Base-by-base conservation (phyloP, 78 protist genomes). In the Bigelowiella natans region DNA sequence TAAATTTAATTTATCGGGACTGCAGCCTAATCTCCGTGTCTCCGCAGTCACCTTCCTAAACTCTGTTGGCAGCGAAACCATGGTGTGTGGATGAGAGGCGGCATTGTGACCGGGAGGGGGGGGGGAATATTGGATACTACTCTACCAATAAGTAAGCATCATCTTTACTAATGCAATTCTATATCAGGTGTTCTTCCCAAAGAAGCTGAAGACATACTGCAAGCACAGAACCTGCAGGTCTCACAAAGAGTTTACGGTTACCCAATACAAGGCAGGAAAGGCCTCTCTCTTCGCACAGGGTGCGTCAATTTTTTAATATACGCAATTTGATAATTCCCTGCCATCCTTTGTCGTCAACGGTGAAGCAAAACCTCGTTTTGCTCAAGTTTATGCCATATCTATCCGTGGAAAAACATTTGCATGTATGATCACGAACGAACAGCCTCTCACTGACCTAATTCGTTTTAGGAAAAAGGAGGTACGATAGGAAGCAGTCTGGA, bases 241-340 rank as follows among this genome's bases (percentile, higher is more conserved):
- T 92, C 99, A 97, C 96, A 94, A 92, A 38, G 91, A 86, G 39
- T 95, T 95, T 96, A 96, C 96, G 95, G 98, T 98, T 11, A 91
- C 97, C 64, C 99, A 97, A 96, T 97, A 98, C 98, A 97, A 97
- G 94, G 93, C 94, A 7, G 99, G 99, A 92, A 97, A 97, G 96
- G 98, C 97, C 91, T 89, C 95, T 39, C 90, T 97, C 30, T 95
- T 88, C 92, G 99, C 99, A 18, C 99, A 98, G 96, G 98, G 98
- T 82, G 11, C 73, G 2, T 63, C 11, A 30, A 30, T 63, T 18
- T 63, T 18, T 28, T 28, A 28, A 63, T 63, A 63, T 63, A 28
- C 26, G 82, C 82, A 63, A 63, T 63, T 63, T 63, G 82, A 18
- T 18, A 63, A 28, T 63, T 63, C 82, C 82, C 82, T 83, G 86